These are phyloP conservation scores for Endotrypanum monterogeii DNA, from an alignment of 208 protist genomes.

Conservation along the genomic window DNA sequence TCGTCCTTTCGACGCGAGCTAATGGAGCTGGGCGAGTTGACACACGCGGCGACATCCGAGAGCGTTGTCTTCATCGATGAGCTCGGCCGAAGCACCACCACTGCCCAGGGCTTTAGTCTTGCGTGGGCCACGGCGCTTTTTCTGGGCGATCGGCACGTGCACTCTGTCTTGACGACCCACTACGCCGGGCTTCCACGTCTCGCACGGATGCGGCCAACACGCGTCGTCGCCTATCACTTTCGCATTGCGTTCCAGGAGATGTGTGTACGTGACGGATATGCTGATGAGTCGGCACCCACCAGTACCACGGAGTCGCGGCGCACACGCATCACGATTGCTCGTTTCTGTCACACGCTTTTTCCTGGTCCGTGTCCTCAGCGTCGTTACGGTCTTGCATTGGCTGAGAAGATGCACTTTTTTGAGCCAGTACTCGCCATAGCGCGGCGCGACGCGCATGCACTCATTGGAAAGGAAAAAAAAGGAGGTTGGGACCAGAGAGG, in stretches of 20 bases:
- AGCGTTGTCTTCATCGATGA: conserved; percentile 98
- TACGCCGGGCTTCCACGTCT: conserved; percentile 40
- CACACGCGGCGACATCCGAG: conserved; percentile 79
- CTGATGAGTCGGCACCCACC: not conserved
- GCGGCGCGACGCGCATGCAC: conserved; percentile 3
- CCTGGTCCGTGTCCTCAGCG: conserved; percentile 52
- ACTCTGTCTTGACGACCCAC: conserved; percentile 52
- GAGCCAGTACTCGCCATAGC: conserved; percentile 42
- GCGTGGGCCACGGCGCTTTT: conserved; percentile 93
- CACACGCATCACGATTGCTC: conserved; percentile 22
- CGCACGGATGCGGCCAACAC: conserved; percentile 10
- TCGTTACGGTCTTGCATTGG: conserved; percentile 69
- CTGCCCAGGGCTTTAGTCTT: conserved; percentile 94
- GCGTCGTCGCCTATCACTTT: conserved; percentile 27
- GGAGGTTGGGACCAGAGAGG: not conserved
- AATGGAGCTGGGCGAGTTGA: conserved; percentile 72
- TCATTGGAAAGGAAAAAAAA: not conserved
- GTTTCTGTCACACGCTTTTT: conserved; percentile 42
- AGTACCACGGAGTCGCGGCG: not conserved
- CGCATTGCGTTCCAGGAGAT: conserved; percentile 17
- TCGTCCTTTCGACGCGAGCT: conserved; percentile 78
- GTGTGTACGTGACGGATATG: not conserved
- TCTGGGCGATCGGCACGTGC: conserved; percentile 37
- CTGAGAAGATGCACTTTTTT: conserved; percentile 50
- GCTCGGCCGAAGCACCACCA: conserved; percentile 95